phyloP scores from a whole-genome alignment of 2,329 filamentous ascomycete genomes.

The Madurella fahalii region DNA sequence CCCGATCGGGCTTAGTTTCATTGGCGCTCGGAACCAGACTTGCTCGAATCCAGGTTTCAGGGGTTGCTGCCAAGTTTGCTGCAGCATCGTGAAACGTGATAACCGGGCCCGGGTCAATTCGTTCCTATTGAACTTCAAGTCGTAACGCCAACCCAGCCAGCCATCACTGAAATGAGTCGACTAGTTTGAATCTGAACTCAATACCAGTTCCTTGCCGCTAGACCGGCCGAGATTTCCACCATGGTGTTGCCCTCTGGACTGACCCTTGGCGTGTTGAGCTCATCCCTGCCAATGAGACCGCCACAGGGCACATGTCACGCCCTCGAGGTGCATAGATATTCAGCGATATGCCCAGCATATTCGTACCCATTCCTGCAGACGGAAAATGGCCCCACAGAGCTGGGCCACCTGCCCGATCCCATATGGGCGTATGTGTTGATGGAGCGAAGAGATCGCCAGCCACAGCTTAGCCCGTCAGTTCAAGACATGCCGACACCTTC shows the following conservation, averaged over 20 bases:
- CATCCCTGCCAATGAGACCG: neutral
- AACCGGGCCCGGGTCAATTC: neutral
- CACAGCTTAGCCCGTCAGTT: no score
- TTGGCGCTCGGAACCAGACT: neutral
- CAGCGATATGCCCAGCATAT: neutral
- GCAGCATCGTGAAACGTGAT: conserved; percentile 6
- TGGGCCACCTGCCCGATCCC: neutral
- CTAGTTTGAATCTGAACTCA: neutral
- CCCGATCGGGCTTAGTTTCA: neutral
- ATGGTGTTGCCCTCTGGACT: neutral
- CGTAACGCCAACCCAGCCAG: no score
- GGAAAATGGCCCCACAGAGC: neutral
- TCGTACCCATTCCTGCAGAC: neutral
- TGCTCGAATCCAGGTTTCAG: conserved; percentile 3
- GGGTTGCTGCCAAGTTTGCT: conserved; percentile 7
- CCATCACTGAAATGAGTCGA: neutral
- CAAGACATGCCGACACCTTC: no score
- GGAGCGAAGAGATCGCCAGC: neutral
- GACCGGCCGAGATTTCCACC: no score
- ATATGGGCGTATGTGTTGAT: neutral
- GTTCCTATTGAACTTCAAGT: no score
- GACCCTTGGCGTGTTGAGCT: neutral
- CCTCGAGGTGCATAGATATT: neutral
- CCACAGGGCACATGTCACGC: neutral
- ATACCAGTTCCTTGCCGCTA: neutral